phyloP scores from a whole-genome alignment of 352 stramenopile genomes.

The Globisporangium splendens region DNA sequence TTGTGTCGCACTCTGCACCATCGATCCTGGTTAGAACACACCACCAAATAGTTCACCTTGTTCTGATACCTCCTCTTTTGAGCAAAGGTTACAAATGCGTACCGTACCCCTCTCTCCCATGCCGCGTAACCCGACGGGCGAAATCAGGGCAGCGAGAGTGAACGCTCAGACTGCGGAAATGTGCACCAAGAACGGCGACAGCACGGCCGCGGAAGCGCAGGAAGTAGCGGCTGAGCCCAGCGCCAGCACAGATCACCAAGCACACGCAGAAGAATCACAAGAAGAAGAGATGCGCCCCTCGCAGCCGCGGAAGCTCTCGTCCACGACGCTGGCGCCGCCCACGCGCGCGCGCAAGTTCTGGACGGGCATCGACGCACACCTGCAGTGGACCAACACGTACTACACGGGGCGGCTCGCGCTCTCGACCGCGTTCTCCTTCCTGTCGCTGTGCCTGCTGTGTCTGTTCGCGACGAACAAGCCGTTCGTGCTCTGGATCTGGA shows the following conservation, averaged over 20 bases:
- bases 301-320: slow-evolving; percentile 5
- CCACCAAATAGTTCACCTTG: no score
- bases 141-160: neutral
- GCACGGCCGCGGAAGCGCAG: neutral
- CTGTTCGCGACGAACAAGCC: slow-evolving; percentile 23
- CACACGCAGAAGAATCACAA: no score
- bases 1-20: no score
- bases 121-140: no score
- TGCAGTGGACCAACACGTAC: slow-evolving; percentile 72
- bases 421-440: slow-evolving; percentile 41
- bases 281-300: neutral
- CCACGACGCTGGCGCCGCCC: slow-evolving; percentile 3
- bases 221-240: neutral
- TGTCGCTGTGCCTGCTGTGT: slow-evolving; percentile 40
- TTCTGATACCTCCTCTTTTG: neutral
- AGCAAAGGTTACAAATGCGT: neutral
- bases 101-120: no score
- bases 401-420: slow-evolving; percentile 53
- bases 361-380: slow-evolving; percentile 36
- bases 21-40: no score
- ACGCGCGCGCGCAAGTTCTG: slow-evolving; percentile 13
- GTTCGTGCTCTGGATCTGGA: slow-evolving; percentile 43
- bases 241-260: neutral
- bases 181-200: neutral
- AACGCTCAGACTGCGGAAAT: neutral